These are phyloP conservation scores for Bipolaris gigantea DNA, from an alignment of 2,329 filamentous ascomycete species.

Conservation along the genomic window DNA sequence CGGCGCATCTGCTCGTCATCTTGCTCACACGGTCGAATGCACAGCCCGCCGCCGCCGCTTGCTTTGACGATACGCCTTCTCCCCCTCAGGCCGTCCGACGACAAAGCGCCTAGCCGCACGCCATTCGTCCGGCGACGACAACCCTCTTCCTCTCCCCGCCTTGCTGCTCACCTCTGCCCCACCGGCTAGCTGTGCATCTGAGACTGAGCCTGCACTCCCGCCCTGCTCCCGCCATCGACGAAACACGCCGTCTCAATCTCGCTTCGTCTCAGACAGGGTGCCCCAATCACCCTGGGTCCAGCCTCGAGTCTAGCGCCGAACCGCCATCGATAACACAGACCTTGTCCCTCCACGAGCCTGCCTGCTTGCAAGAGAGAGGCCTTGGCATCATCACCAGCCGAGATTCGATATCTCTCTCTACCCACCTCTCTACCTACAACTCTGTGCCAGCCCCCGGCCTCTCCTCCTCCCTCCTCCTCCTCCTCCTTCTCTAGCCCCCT, in stretches of 20 bases:
- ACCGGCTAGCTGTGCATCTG: conserved; percentile 23
- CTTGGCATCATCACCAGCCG: conserved; percentile 30
- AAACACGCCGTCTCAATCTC: conserved; percentile 43
- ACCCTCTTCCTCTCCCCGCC: conserved; percentile 10
- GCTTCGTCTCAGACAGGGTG: conserved; percentile 43
- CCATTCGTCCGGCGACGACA: conserved; percentile 2
- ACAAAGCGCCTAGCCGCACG: conserved; percentile 16
- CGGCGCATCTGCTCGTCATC: background rate
- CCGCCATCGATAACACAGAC: conserved; percentile 19
- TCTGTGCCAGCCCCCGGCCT: background rate
- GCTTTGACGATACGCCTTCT: conserved; percentile 9
- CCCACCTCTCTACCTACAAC: too few species aligned
- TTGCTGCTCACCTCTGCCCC: background rate
- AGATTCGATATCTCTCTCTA: too few species aligned
- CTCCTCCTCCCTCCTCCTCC: conserved; percentile 7
- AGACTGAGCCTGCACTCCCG: conserved; percentile 21
- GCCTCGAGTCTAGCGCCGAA: conserved; percentile 17
- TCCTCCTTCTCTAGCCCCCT: background rate
- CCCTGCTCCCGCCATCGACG: conserved; percentile 21
- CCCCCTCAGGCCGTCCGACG: conserved; percentile 11
- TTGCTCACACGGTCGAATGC: conserved; percentile 1
- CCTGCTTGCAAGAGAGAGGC: conserved; percentile 10
- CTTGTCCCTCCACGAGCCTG: conserved; percentile 23
- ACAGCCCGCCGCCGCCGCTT: conserved; percentile 2
- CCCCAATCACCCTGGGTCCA: conserved; percentile 22